A percentile compares a stretch with the other conserved stretches of the same genome.
These are phyloP conservation scores for Fusarium sp. DNA, from an alignment of 2,329 filamentous ascomycete species.

Conservation along the genomic window DNA sequence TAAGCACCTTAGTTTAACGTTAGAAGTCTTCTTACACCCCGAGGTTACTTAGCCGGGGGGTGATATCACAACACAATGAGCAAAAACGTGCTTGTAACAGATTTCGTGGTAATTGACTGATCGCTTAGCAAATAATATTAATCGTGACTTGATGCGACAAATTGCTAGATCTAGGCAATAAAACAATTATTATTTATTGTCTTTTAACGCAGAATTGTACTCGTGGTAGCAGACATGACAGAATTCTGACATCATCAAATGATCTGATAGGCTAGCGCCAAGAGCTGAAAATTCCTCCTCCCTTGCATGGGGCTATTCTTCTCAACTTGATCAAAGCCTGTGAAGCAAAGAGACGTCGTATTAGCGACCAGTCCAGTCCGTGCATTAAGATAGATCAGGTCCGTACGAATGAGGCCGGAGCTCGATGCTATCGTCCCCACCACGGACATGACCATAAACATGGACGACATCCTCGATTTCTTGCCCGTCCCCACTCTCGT, in stretches of 20 bases:
- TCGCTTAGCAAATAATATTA: neutral
- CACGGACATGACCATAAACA: neutral
- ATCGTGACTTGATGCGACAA: neutral
- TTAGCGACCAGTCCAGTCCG: neutral
- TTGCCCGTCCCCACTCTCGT: slow-evolving; percentile 4
- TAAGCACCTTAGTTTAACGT: too few species aligned
- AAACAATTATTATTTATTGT: neutral
- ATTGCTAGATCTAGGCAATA: too few species aligned
- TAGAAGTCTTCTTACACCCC: too few species aligned
- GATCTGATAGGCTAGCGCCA: neutral
- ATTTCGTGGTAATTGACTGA: rapidly evolving
- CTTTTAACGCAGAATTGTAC: neutral
- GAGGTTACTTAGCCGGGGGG: rapidly evolving
- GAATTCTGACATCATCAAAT: neutral
- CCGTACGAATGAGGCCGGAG: too few species aligned
- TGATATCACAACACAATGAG: too few species aligned
- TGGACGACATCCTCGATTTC: neutral
- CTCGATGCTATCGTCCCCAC: neutral
- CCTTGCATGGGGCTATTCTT: neutral
- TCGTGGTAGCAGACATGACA: neutral
- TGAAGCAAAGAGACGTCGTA: neutral
- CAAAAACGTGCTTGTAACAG: neutral
- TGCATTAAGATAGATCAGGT: too few species aligned
- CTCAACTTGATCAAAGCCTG: neutral
- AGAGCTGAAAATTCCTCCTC: neutral